Evolutionary conservation across 768 basidiomycete species (phyloP), one percentile per base, ranked within the genome.

Genomic region (Nidula microcarpa): DNA sequence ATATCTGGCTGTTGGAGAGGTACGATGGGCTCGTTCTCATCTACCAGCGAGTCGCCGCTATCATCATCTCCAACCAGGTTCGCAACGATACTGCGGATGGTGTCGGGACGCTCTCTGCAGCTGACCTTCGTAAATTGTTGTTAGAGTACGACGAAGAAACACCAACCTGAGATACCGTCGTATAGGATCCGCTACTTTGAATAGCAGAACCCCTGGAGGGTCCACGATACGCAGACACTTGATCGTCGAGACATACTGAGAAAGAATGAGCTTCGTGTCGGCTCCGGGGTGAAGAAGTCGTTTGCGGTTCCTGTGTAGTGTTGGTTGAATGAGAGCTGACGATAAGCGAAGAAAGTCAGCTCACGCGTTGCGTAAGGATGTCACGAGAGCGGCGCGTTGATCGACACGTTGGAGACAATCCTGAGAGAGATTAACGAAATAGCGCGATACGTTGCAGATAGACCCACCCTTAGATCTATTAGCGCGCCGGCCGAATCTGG

Each of bases 211-310:
- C 0, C 95, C 95, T 0, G 86, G 90, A 2, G 95, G 93, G 67
- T 99, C 97, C 18, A 99, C 74, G 44, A 95, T 82, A 6, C 94
- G 83, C 13, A 99, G 73, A 64, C 91, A 94, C 56, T 89, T 87
- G 63, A 99, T 98, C 1, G 91, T 94, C 1, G 87, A 84, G 8
- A 98, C 91, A 67, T 99, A 99, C 75, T 91, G 88, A 0, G 82
- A 73, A 10, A 98, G 73, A 53, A 99, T 94, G 55, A 91, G 83
- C 62, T 89, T 90, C 0, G 97, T 99, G 57, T 94, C 94, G 4
- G 94, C 93, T 2, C 96, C 97, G 1, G 96, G 97, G 63, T 98
- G 95, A 5, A 99, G 82, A 1, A 99, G 79, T 4, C 97, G 88
- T 63, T 86, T 87, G 52, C 80, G 81, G 61, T 92, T 94, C 8